Evolutionary conservation across 768 basidiomycete genomes (phyloP).

Genomic region (Suillus alpinus): DNA sequence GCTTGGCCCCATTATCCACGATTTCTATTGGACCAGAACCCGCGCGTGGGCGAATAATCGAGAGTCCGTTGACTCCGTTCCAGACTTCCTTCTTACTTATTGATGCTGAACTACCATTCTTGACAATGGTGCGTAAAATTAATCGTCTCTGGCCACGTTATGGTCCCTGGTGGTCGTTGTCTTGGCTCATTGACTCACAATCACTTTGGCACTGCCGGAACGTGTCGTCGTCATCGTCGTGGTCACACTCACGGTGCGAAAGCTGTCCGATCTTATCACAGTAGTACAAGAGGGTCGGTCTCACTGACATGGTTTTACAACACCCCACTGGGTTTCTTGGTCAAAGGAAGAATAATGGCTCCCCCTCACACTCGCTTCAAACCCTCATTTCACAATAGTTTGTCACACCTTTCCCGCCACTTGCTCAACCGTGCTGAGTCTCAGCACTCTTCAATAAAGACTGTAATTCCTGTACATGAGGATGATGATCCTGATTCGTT

Average conservation of each 20-base stretch:
- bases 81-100: background rate
- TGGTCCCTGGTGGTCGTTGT: background rate
- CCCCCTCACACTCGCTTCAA: background rate
- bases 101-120: background rate
- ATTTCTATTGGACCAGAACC: background rate
- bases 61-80: too few species aligned
- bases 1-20: background rate
- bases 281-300: background rate
- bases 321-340: background rate
- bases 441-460: background rate
- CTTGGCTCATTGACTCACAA: background rate
- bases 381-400: background rate
- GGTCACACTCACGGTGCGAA: background rate
- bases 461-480: background rate
- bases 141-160: background rate
- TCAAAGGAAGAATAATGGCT: background rate
- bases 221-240: background rate
- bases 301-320: background rate
- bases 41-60: background rate
- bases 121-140: background rate
- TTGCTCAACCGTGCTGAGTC: background rate
- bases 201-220: background rate
- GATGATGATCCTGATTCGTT: background rate
- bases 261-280: background rate
- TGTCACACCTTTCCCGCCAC: background rate